Conservation (phyloP, 2,329 filamentous ascomycete genomes). For the Monosporascus sp. region DNA sequence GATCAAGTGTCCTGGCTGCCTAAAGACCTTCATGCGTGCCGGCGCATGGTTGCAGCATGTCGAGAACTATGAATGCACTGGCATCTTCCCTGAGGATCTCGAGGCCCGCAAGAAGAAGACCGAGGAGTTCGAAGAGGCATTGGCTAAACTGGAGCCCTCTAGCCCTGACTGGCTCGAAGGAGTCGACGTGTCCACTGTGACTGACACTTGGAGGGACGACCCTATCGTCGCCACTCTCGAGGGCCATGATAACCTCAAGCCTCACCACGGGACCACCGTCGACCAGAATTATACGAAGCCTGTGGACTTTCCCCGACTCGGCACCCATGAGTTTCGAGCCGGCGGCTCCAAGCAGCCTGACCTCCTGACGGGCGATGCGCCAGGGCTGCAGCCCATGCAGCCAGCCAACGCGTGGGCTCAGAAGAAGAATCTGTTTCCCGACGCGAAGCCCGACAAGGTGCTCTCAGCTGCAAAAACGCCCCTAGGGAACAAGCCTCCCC, state of each 20-base stretch:
- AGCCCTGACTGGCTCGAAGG: conserved; percentile 9
- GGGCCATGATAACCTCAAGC: neutral
- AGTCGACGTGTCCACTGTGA: neutral
- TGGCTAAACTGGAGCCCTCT: conserved; percentile 19
- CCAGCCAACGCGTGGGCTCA: conserved; percentile 15
- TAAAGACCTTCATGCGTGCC: conserved; percentile 30
- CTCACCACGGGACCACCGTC: neutral
- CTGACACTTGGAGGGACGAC: conserved; percentile 1
- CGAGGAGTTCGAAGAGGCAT: conserved; percentile 27
- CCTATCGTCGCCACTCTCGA: conserved; percentile 6
- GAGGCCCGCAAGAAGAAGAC: conserved; percentile 31
- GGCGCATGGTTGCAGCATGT: conserved; percentile 39
- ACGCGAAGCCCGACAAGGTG: conserved; percentile 8
- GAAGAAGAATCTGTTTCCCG: conserved; percentile 21
- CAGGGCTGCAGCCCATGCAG: conserved; percentile 5
- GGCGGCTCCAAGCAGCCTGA: conserved; percentile 14
- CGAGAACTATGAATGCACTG: conserved; percentile 35
- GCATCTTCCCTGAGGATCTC: conserved; percentile 29
- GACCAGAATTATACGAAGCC: conserved; percentile 5
- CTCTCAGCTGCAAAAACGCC: conserved; percentile 5
- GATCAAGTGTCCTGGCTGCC: conserved; percentile 44
- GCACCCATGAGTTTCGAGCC: conserved; percentile 8
- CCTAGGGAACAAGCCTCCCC: conserved; percentile 2
- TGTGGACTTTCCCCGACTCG: conserved; percentile 8
- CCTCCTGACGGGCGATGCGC: conserved; percentile 9